Conservation (phyloP, 257 asterid species). For the Fraxinus cuspidata region DNA sequence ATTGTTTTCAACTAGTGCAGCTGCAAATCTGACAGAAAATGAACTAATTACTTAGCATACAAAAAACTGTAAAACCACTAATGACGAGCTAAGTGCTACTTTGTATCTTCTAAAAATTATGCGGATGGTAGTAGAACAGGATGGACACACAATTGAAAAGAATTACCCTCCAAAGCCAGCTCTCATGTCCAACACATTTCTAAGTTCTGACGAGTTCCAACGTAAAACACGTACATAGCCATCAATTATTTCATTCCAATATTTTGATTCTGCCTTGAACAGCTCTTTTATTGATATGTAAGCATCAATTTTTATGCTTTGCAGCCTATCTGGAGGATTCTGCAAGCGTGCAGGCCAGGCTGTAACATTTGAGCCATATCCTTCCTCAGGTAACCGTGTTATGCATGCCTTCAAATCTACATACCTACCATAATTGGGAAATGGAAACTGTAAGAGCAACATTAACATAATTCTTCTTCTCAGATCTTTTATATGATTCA, state of each 20-base stretch:
- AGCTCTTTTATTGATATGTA: constrained; percentile 78
- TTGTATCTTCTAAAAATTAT: not conserved
- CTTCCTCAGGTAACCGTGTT: constrained; percentile 77
- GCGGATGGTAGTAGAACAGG: constrained; percentile 5
- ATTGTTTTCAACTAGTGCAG: constrained; percentile 71
- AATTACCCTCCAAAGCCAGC: constrained; percentile 97
- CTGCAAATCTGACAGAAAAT: constrained; percentile 71
- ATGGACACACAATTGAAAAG: constrained; percentile 17
- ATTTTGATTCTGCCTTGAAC: constrained; percentile 72
- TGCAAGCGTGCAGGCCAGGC: constrained; percentile 88
- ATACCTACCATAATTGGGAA: constrained; percentile 55
- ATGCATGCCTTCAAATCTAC: constrained; percentile 84
- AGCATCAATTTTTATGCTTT: constrained; percentile 78
- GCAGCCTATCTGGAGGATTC: constrained; percentile 90
- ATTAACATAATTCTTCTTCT: constrained; percentile 10
- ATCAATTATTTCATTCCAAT: constrained; percentile 76
- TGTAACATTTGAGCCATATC: constrained; percentile 71
- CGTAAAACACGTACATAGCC: constrained; percentile 60
- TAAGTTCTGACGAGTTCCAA: constrained; percentile 62
- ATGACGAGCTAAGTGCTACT: constrained; percentile 9
- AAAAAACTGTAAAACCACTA: constrained; percentile 3
- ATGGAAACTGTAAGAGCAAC: constrained; percentile 15
- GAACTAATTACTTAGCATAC: constrained; percentile 20
- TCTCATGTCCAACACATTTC: constrained; percentile 97
- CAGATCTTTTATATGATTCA: not conserved